Base-by-base conservation (phyloP, 257 asterid genomes). In the Euphrasia confusa region DNA sequence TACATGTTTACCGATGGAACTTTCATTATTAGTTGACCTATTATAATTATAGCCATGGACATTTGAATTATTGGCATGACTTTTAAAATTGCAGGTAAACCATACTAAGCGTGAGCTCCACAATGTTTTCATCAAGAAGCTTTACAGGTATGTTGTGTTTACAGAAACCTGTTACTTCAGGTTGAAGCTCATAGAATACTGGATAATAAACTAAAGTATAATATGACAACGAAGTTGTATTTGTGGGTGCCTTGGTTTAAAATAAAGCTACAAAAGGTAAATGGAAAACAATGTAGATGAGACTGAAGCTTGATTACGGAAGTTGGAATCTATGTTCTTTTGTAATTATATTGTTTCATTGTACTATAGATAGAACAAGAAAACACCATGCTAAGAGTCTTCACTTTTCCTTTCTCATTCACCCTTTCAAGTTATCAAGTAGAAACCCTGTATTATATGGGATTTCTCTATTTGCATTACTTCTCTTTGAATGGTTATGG, bases 51-150 rank as follows among this genome's bases (percentile, higher is more conserved):
- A 65, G 61, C 64, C 4, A 50, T 6, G 47, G 35, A 32, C 33
- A 27, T 63, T 42, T 69, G 39, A 57, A 28, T 50, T 17, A 7
- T 7, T 62, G 53, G 53, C 17, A 57, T 71, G 64, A 7, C 15
- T 4, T 65, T 79, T 56, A 58, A 58, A 61, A 63, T 55, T 47
- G 72, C 81, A 93, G 99, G 99, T 93, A 65, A 81, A 93, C 75
- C 99, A 93, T 67, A 87, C 99, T 55, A 93, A 87, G 72, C 74
- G 97, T 68, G 97, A 87, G 78, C 88, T 93, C 68, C 99, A 89
- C 74, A 93, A 89, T 50, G 84, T 93, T 60, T 89, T 89, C 75
- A 93, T 93, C 69, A 77, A 79, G 68, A 83, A 79, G 74, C 99
- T 93, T 65, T 93, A 93, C 94, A 87, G 99, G 99, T 87, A 83